phyloP scores from a whole-genome alignment of 495 filamentous ascomycete species.

The Podospora tetraspora region DNA sequence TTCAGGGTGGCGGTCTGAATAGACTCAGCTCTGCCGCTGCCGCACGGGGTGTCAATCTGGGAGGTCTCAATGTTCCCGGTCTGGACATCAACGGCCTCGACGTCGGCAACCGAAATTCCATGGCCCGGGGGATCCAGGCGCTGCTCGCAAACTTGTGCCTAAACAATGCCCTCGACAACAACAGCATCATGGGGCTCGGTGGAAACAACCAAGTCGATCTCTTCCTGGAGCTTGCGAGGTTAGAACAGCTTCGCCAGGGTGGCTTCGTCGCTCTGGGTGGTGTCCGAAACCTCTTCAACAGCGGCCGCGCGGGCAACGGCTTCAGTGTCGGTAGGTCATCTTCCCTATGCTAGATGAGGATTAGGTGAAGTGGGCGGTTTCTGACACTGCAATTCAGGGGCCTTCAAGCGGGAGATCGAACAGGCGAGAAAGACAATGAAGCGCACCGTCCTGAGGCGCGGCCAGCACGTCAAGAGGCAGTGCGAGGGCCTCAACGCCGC shows the following conservation, averaged over 20 bases:
- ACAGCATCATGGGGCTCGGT: conserved; percentile 28
- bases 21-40: neutral
- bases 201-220: conserved; percentile 35
- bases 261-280: conserved; percentile 34
- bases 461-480: conserved; percentile 18
- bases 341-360: neutral
- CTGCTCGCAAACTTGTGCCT: conserved; percentile 34
- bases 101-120: conserved; percentile 34
- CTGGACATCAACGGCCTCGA: conserved; percentile 28
- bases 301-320: conserved; percentile 26
- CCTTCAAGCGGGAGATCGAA: conserved; percentile 37
- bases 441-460: conserved; percentile 22
- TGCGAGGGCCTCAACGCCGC: conserved; percentile 5
- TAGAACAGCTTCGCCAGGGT: conserved; percentile 36
- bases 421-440: conserved; percentile 27
- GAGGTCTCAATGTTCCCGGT: conserved; percentile 4
- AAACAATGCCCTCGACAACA: conserved; percentile 30
- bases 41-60: conserved; percentile 36
- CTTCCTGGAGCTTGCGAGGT: conserved; percentile 39
- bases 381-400: conserved; percentile 19
- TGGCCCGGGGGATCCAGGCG: conserved; percentile 30
- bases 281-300: conserved; percentile 34
- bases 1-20: conserved; percentile 6
- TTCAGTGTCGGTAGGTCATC: conserved; percentile 34
- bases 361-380: neutral